A percentile compares a stretch with the other conserved stretches of the same genome.
These are phyloP conservation scores for Acacia melanoxylon DNA, from an alignment of 306 rosid species.

Conservation along the genomic window DNA sequence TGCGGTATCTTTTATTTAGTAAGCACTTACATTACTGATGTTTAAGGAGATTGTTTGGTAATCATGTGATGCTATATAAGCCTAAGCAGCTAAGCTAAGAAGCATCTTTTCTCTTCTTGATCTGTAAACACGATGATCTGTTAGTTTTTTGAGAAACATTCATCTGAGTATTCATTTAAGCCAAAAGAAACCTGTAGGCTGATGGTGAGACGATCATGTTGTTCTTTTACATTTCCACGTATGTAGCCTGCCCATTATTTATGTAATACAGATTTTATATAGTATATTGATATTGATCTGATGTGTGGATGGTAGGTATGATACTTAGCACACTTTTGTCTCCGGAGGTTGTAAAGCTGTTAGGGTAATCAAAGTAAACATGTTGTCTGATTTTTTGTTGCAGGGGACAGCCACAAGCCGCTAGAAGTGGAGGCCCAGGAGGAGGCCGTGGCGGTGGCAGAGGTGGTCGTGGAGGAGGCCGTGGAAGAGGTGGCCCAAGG, in stretches of 20 bases:
- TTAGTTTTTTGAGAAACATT: not conserved
- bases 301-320: not conserved
- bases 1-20: not conserved
- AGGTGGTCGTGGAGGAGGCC: slow-evolving; percentile 60
- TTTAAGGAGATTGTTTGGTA: not conserved
- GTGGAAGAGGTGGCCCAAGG: slow-evolving; percentile 83
- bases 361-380: slow-evolving; percentile 15
- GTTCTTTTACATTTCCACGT: not conserved
- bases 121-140: not conserved
- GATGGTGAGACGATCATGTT: not conserved
- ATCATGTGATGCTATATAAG: not conserved
- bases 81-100: not conserved
- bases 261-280: not conserved
- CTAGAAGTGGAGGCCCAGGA: slow-evolving; percentile 65
- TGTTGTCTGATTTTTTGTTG: slow-evolving; percentile 26
- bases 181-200: not conserved
- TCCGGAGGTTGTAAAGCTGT: slow-evolving; percentile 5
- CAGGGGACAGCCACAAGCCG: slow-evolving; percentile 67
- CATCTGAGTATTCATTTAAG: not conserved
- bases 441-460: slow-evolving; percentile 63
- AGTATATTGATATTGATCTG: not conserved
- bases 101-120: not conserved
- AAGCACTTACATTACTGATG: not conserved
- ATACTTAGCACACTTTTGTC: not conserved
- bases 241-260: not conserved